phyloP scores from a whole-genome alignment of 1,284 basidiomycete genomes.

The Gomphus bonarii region DNA sequence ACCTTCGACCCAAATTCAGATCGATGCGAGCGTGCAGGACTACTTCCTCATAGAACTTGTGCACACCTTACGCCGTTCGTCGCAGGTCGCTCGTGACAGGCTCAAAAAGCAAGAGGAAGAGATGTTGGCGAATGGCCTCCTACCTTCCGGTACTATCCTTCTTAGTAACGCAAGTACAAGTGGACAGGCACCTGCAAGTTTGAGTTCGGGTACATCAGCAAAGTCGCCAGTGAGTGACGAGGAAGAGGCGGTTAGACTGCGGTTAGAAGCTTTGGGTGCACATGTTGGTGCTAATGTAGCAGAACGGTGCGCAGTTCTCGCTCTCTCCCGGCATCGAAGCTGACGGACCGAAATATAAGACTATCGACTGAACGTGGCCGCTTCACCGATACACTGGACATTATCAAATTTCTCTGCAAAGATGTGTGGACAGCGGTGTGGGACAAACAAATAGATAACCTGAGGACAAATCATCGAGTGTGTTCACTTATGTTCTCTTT shows the following conservation, averaged over 20 bases:
- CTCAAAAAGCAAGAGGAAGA: constrained; percentile 58
- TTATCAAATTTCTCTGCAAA: constrained; percentile 93
- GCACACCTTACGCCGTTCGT: constrained; percentile 58
- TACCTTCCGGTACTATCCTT: constrained; percentile 27
- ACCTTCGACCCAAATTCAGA: constrained; percentile 31
- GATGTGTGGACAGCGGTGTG: constrained; percentile 84
- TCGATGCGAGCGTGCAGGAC: constrained; percentile 74
- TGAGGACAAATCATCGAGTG: constrained; percentile 89
- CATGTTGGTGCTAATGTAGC: constrained; percentile 83
- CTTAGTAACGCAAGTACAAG: constrained; percentile 22
- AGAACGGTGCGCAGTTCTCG: constrained; percentile 51
- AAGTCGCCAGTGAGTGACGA: constrained; percentile 45
- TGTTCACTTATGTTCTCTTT: constrained; percentile 13
- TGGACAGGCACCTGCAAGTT: constrained; percentile 1
- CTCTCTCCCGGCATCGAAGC: background rate
- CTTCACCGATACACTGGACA: constrained; percentile 78
- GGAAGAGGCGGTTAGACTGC: constrained; percentile 57
- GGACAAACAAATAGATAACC: constrained; percentile 93
- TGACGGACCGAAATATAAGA: constrained; percentile 27
- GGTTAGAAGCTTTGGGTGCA: constrained; percentile 76
- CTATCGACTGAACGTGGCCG: constrained; percentile 66
- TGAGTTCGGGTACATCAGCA: constrained; percentile 17
- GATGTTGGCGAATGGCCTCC: constrained; percentile 63
- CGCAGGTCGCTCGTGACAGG: constrained; percentile 56
- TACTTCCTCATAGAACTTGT: constrained; percentile 81